Evolutionary conservation across 306 rosid species (phyloP), one percentile per base, ranked within the genome.

Genomic region (Medicago ruthenica): DNA sequence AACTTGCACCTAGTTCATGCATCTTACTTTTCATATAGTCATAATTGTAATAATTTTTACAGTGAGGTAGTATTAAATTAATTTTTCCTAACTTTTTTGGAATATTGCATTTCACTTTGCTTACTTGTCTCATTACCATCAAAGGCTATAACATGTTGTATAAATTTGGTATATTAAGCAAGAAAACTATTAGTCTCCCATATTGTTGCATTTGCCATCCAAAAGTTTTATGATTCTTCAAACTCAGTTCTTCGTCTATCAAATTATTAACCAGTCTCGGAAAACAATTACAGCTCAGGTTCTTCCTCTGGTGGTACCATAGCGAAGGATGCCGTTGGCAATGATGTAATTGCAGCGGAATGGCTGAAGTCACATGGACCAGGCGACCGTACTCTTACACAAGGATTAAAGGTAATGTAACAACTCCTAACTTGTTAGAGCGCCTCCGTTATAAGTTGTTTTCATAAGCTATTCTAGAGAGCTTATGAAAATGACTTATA

Each of bases 301-400:
- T 86, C 92, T 76, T 6, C 81, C 41, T 64, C 85, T 64, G 86
- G 85, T 7, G 99, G 98, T 70, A 67, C 75, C 12, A 31, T 92
- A 15, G 98, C 98, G 16, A 96, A 96, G 86, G 97, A 96, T 76
- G 99, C 99, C 44, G 0, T 88, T 60, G 99, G 99, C 78, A 96
- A 96, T 55, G 98, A 96, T 81, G 90, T 92, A 3, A 1, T 90
- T 42, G 99, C 90, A 2, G 67, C 76, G 18, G 82, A 90, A 50
- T 92, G 99, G 99, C 91, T 92, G 12, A 92, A 96, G 85, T 78
- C 73, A 9, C 97, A 96, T 66, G 92, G 96, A 69, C 97, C 97
- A 3, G 98, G 97, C 4, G 99, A 92, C 79, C 80, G 86, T 37
- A 96, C 99, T 15, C 99, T 96, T 41, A 85, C 99, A 57, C 97